phyloP scores from a whole-genome alignment of 78 protist species.

The Ministeria vibrans region DNA sequence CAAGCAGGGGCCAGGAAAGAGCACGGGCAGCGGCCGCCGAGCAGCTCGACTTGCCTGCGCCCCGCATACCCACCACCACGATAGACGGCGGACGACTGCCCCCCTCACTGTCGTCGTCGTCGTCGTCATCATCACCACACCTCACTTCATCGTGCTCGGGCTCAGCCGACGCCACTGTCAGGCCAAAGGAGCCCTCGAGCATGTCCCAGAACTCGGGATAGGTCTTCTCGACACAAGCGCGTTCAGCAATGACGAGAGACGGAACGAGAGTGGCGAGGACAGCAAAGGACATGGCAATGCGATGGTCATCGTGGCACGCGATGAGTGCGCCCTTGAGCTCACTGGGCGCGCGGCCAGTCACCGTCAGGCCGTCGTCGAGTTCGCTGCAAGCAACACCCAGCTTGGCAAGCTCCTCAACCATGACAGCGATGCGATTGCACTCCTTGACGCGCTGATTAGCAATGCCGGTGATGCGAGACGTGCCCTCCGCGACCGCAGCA shows the following conservation, averaged over 20 bases:
- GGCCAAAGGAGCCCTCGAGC: not conserved
- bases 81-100: not conserved
- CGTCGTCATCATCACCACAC: too few relatives aligned
- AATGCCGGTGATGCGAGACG: slow-evolving; percentile 51
- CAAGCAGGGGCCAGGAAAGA: slow-evolving; percentile 19
- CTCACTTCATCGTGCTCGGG: too few relatives aligned
- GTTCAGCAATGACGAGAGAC: slow-evolving; percentile 42
- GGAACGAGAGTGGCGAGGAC: slow-evolving; percentile 44
- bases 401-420: slow-evolving; percentile 33
- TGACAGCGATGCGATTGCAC: slow-evolving; percentile 63
- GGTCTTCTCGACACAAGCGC: slow-evolving; percentile 71
- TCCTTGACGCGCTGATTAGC: slow-evolving; percentile 73
- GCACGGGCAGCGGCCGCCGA: slow-evolving; percentile 34
- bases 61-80: slow-evolving; percentile 41
- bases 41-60: slow-evolving; percentile 60
- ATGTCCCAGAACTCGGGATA: slow-evolving; percentile 68
- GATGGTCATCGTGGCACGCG: slow-evolving; percentile 70
- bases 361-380: slow-evolving; percentile 49
- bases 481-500: slow-evolving; percentile 43
- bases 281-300: slow-evolving; percentile 75
- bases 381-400: slow-evolving; percentile 4
- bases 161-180: not conserved
- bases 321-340: slow-evolving; percentile 19
- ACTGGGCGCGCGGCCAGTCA: slow-evolving; percentile 24
- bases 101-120: too few relatives aligned